A percentile compares a stretch with the other conserved stretches of the same genome.
phyloP scores from a whole-genome alignment of 176 grass and related monocot species.

The Zoysia pacifica region DNA sequence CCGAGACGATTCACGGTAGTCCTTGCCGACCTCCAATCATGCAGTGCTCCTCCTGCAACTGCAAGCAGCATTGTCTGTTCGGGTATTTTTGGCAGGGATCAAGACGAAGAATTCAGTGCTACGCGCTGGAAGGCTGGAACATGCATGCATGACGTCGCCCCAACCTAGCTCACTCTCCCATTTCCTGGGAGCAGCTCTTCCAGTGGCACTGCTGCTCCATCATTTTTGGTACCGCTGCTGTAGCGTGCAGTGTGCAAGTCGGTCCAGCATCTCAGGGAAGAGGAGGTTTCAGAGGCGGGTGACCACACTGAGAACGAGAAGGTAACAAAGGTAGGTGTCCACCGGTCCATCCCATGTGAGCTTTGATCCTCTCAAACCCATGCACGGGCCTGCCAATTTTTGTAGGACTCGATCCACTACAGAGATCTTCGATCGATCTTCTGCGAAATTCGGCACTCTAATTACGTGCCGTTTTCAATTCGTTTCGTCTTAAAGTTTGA shows the following conservation, averaged over 20 bases:
- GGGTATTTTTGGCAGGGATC: background rate
- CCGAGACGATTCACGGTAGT: slow-evolving; percentile 5
- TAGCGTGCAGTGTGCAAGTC: background rate
- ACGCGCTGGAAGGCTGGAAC: background rate
- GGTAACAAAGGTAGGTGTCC: slow-evolving; percentile 30
- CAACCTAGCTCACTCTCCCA: slow-evolving; percentile 17
- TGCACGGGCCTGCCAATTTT: background rate
- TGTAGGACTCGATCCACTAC: background rate
- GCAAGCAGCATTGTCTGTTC: background rate
- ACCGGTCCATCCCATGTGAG: slow-evolving; percentile 48
- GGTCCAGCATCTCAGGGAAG: slow-evolving; percentile 5
- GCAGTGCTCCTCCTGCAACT: background rate
- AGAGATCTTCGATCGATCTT: background rate
- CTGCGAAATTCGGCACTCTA: background rate
- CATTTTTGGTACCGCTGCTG: background rate
- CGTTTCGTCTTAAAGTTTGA: background rate
- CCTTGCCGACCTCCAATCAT: background rate
- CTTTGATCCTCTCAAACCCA: background rate
- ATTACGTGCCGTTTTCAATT: slow-evolving; percentile 1
- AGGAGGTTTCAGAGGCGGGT: slow-evolving; percentile 33
- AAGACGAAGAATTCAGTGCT: background rate
- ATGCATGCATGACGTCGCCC: background rate
- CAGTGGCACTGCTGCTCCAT: background rate
- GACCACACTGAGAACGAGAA: slow-evolving; percentile 29
- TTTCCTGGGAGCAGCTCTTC: slow-evolving; percentile 33